Percentiles rank a stretch among this genome's conserved stretches.
phyloP scores from a whole-genome alignment of 352 stramenopile species.

The Pythium brassicae region DNA sequence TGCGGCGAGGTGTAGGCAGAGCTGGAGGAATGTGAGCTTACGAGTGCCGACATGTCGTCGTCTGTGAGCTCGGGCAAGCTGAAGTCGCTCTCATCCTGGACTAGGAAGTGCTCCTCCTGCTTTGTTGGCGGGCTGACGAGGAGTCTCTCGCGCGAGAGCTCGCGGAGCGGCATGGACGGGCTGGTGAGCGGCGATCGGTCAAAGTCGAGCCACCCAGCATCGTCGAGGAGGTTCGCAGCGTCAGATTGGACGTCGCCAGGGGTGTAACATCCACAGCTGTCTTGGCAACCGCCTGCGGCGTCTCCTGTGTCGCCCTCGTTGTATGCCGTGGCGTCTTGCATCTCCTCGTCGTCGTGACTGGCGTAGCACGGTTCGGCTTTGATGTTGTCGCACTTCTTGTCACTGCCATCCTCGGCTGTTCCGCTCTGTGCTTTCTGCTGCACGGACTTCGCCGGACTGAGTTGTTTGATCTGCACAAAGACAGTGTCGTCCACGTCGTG shows the following conservation, averaged over 20 bases:
- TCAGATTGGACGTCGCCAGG: conserved; percentile 1
- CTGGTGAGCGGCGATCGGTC: conserved; percentile 18
- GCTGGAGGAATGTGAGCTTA: conserved; percentile 27
- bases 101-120: conserved; percentile 20
- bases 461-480: neutral
- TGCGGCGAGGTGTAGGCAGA: conserved; percentile 21
- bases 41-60: conserved; percentile 30
- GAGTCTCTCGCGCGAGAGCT: conserved; percentile 1
- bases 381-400: neutral
- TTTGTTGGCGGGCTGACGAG: neutral
- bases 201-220: conserved; percentile 28
- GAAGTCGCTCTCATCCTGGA: conserved; percentile 27
- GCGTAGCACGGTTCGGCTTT: conserved; percentile 9
- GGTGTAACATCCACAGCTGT: neutral
- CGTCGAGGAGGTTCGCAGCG: conserved; percentile 13
- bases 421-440: neutral
- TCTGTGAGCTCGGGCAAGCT: conserved; percentile 37
- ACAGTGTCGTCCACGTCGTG: neutral
- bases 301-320: conserved; percentile 13
- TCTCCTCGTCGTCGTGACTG: conserved; percentile 10
- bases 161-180: conserved; percentile 14
- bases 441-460: conserved; percentile 1
- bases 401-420: neutral
- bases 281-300: conserved; percentile 16
- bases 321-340: conserved; percentile 9